Evolutionary conservation across 306 rosid species (phyloP).

Genomic region (Medicago lupulina): DNA sequence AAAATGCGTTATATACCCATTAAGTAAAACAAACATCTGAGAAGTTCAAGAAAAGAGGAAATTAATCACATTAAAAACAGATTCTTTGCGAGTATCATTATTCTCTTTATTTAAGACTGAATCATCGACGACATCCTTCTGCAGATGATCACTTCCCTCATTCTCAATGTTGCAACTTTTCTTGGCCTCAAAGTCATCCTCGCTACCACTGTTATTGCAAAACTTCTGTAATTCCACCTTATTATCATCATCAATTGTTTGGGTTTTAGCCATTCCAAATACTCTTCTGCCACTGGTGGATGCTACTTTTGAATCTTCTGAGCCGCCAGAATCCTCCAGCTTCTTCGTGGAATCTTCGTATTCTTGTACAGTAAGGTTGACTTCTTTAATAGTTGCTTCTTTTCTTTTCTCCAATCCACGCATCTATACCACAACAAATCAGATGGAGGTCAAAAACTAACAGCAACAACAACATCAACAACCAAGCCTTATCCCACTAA

Average conservation of each 20-base stretch:
- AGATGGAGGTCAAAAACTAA: conserved; percentile 26
- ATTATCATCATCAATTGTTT: conserved; percentile 52
- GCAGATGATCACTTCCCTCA: conserved; percentile 41
- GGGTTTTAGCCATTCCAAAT: conserved; percentile 64
- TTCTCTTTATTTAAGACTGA: conserved; percentile 45
- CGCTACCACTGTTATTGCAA: conserved; percentile 71
- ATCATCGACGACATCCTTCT: conserved; percentile 47
- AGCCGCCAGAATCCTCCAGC: conserved; percentile 59
- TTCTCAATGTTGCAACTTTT: conserved; percentile 45
- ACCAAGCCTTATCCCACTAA: too few species aligned
- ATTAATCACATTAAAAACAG: conserved; percentile 69
- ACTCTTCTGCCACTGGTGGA: conserved; percentile 77
- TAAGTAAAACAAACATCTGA: conserved; percentile 31
- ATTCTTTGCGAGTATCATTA: conserved; percentile 51
- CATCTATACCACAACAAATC: conserved; percentile 57
- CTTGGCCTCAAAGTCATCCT: conserved; percentile 57
- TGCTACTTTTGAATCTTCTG: conserved; percentile 51
- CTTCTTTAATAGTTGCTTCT: conserved; percentile 81
- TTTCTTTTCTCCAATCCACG: conserved; percentile 81
- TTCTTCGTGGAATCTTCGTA: conserved; percentile 63
- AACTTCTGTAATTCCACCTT: conserved; percentile 55
- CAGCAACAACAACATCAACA: too few species aligned
- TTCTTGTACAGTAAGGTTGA: conserved; percentile 78
- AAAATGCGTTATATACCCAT: conserved; percentile 35
- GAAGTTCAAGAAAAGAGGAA: conserved; percentile 18